Conservation (phyloP, 805 yeast species). For the Ogataea paraovalis region DNA sequence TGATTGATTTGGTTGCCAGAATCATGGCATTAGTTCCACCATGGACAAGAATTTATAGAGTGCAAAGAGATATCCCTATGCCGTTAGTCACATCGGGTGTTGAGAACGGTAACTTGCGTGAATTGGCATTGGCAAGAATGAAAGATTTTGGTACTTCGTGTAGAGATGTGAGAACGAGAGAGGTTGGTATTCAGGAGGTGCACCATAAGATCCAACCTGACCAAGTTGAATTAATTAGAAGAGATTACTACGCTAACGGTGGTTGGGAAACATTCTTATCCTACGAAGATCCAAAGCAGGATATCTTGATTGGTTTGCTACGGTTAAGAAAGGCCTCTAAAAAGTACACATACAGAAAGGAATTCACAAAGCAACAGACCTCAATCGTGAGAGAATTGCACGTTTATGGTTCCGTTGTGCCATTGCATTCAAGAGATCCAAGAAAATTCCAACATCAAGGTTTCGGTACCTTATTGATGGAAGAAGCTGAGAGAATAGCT, state of each 20-base stretch:
- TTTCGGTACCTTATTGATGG: conserved; percentile 95
- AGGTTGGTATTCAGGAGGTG: conserved; percentile 97
- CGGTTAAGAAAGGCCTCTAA: conserved; percentile 86
- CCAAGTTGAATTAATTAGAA: conserved; percentile 89
- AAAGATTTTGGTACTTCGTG: conserved; percentile 95
- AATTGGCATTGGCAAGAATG: conserved; percentile 94
- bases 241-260: conserved; percentile 96
- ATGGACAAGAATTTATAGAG: conserved; percentile 98
- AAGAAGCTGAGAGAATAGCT: conserved; percentile 96
- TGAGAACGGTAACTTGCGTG: conserved; percentile 94
- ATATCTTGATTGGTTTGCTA: conserved; percentile 85
- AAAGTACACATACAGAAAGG: conserved; percentile 86
- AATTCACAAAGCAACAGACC: conserved; percentile 76
- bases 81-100: conserved; percentile 97
- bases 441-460: conserved; percentile 99
- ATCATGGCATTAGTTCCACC: conserved; percentile 96
- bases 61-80: conserved; percentile 98
- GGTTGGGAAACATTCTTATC: conserved; percentile 98
- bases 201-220: conserved; percentile 96
- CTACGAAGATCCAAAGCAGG: conserved; percentile 96
- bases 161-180: conserved; percentile 95
- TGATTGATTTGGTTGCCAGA: conserved; percentile 92
- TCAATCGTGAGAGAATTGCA: conserved; percentile 96
- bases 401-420: conserved; percentile 96
- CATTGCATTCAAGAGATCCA: conserved; percentile 93